Conservation (phyloP, 371 early-diverging fungal species). For the Mucor indicus region DNA sequence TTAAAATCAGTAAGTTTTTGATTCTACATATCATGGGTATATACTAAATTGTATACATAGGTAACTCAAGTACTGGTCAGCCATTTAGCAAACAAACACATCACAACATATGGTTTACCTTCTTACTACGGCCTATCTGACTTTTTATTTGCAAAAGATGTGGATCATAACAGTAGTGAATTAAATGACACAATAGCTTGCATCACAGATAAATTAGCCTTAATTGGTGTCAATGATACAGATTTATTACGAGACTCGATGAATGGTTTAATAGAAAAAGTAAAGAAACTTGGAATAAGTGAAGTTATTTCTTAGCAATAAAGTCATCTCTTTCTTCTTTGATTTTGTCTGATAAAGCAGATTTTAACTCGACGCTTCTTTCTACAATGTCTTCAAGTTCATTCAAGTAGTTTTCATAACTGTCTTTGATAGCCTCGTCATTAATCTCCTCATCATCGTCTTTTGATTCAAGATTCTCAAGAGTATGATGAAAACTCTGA, state of each 20-base stretch:
- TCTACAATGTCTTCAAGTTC: slow-evolving; percentile 50
- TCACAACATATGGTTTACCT: slow-evolving; percentile 25
- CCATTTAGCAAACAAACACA: slow-evolving; percentile 41
- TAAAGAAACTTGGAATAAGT: slow-evolving; percentile 32
- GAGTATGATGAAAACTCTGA: too few relatives aligned
- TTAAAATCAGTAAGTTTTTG: slow-evolving; percentile 28
- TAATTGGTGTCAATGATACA: slow-evolving; percentile 13
- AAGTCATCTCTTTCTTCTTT: neutral
- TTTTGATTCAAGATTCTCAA: slow-evolving; percentile 72
- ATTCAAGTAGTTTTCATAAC: slow-evolving; percentile 46
- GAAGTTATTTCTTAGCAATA: too few relatives aligned
- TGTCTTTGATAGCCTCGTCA: slow-evolving; percentile 20
- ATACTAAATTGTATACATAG: slow-evolving; percentile 8
- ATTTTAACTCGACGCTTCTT: slow-evolving; percentile 25
- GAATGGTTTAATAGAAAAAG: slow-evolving; percentile 38
- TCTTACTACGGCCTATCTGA: slow-evolving; percentile 35
- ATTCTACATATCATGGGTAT: neutral
- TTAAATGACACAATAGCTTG: slow-evolving; percentile 25
- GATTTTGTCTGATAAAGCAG: slow-evolving; percentile 1
- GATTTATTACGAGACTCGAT: slow-evolving; percentile 25
- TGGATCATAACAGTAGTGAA: slow-evolving; percentile 9
- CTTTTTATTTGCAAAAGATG: slow-evolving; percentile 25
- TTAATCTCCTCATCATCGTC: slow-evolving; percentile 17
- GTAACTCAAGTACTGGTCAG: slow-evolving; percentile 43
- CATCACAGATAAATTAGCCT: slow-evolving; percentile 21